A percentile compares a stretch with the other conserved stretches of the same genome.
These are phyloP conservation scores for Perkinsus chesapeaki DNA, from an alignment of 169 alveolate genomes.

Conservation along the genomic window DNA sequence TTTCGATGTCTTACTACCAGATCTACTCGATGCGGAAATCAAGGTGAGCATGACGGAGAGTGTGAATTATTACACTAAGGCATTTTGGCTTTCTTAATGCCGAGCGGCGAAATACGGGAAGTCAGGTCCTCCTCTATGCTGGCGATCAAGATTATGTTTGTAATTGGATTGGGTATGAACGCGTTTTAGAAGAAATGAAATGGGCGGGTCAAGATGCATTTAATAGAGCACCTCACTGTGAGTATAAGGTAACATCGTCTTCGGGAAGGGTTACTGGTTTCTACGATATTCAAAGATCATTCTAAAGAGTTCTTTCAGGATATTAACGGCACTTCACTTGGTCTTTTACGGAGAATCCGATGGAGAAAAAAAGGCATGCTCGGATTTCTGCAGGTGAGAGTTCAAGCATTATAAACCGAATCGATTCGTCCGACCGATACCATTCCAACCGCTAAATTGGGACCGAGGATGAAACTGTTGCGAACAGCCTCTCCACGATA, in stretches of 20 bases:
- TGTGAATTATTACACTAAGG: not conserved
- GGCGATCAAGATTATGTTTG: slow-evolving; percentile 60
- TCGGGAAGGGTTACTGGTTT: not conserved
- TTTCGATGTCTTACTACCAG: slow-evolving; percentile 38
- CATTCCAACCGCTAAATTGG: too few relatives aligned
- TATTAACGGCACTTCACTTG: not conserved
- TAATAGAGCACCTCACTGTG: not conserved
- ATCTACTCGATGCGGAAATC: slow-evolving; percentile 35
- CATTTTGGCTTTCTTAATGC: not conserved
- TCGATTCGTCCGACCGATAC: too few relatives aligned
- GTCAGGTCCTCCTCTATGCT: slow-evolving; percentile 46
- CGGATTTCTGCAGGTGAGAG: not conserved
- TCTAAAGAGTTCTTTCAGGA: not conserved
- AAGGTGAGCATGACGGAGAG: not conserved
- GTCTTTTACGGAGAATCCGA: not conserved
- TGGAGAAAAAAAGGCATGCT: not conserved
- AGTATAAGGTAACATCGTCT: not conserved
- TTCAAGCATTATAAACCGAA: too few relatives aligned
- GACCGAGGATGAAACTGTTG: too few relatives aligned
- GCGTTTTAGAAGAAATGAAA: slow-evolving; percentile 17
- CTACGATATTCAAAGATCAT: not conserved
- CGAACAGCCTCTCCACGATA: too few relatives aligned
- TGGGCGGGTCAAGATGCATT: slow-evolving; percentile 27
- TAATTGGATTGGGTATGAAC: slow-evolving; percentile 53
- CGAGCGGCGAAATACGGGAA: too few relatives aligned